Base-by-base conservation (phyloP, 176 grass and related monocot species). In the Carex scoparia region DNA sequence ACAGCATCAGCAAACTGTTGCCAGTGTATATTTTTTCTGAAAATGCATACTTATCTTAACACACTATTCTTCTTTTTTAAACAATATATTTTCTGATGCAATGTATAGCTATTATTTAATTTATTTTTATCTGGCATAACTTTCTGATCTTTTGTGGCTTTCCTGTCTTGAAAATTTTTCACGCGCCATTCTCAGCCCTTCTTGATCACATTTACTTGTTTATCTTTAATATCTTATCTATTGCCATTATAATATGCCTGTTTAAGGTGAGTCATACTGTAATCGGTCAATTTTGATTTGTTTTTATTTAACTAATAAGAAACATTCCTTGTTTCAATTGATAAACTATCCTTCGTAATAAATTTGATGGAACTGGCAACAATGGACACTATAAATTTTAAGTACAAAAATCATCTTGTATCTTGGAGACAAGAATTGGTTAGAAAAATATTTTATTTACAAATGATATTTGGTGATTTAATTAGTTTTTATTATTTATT, bases 171-270 rank as follows among this genome's bases (percentile, higher is more conserved):
- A 1, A 19, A 54, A 31, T 75, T 75, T n/a, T 74, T 53, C n/a
- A 74, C 10, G 44, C 3, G 53, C 18, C 53, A 58, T 79, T 58
- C 11, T 33, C 49, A 15, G 72, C 1, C 12, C 5, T 18, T 79
- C 46, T 58, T 58, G 16, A 33, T 37, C 53, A 79, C 30, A 78
- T 78, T 31, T 78, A 35, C 51, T 78, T 56, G 51, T 79, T 79
- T 30, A 58, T 79, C 3, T 8, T 79, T 15, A 37, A 58, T 37
- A 57, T 33, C 7, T 78, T 78, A 55, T 77, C 27, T 35, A 13
- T 56, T 78, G 23, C 48, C 27, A 78, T 78, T 78, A 56, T 57
- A 56, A 51, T 78, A 78, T 78, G 27, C 51, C 56, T 78, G 12
- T 78, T 78, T 78, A 32, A 57, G 42, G 19, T 12, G 3, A 35